phyloP scores from a whole-genome alignment of 2,329 filamentous ascomycete genomes.

The Pseudogymnoascus verrucosus region DNA sequence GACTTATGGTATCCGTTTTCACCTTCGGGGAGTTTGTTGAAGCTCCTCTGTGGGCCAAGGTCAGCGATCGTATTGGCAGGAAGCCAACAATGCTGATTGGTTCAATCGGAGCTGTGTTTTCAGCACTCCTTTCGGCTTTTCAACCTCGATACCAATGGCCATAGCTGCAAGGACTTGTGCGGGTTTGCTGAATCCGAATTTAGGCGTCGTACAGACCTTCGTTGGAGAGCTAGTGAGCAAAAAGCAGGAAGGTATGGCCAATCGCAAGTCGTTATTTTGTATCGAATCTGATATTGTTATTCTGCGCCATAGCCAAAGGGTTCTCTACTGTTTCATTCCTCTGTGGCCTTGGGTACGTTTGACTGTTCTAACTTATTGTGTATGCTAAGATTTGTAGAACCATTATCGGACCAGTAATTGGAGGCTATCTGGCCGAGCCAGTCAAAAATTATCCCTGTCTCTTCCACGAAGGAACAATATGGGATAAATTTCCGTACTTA shows the following conservation, averaged over 20 bases:
- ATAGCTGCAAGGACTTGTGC: conserved; percentile 78
- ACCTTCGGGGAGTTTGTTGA: conserved; percentile 88
- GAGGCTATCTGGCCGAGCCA: conserved; percentile 76
- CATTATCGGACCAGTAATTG: conserved; percentile 81
- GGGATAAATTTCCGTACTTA: conserved; percentile 77
- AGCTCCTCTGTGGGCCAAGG: conserved; percentile 78
- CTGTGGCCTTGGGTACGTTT: conserved; percentile 73
- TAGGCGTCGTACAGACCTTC: conserved; percentile 84
- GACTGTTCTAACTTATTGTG: background rate
- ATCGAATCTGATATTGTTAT: conserved; percentile 10
- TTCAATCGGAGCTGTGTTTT: conserved; percentile 75
- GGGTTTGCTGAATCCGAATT: conserved; percentile 83
- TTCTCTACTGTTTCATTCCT: conserved; percentile 95
- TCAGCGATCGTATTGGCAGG: conserved; percentile 82
- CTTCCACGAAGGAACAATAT: conserved; percentile 64
- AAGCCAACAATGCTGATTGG: conserved; percentile 84
- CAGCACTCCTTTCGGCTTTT: conserved; percentile 86
- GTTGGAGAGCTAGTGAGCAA: conserved; percentile 87
- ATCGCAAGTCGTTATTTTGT: background rate
- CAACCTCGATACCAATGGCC: conserved; percentile 68
- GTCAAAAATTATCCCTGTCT: conserved; percentile 68
- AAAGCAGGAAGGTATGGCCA: conserved; percentile 69
- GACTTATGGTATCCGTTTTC: conserved; percentile 89
- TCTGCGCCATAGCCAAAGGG: conserved; percentile 54
- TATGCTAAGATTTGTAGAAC: conserved; percentile 45